phyloP scores from a whole-genome alignment of 441 rosid species.

The Macaranga tanarius region DNA sequence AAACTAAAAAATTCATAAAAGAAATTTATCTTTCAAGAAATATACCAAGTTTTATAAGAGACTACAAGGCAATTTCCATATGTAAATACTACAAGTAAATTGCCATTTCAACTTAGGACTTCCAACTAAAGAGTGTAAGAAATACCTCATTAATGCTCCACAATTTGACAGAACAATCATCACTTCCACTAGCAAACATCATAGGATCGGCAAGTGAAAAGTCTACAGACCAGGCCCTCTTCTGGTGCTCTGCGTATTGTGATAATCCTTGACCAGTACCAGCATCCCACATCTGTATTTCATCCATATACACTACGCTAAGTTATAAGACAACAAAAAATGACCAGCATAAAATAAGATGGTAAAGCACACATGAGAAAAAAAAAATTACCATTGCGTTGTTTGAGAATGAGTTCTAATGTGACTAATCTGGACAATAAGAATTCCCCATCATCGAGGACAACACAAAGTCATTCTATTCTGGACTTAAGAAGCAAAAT shows the following conservation, averaged over 20 bases:
- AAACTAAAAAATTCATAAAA: neutral
- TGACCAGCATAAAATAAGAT: constrained; percentile 13
- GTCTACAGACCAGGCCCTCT: constrained; percentile 88
- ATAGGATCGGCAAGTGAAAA: constrained; percentile 69
- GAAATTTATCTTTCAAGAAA: neutral
- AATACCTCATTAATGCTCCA: constrained; percentile 80
- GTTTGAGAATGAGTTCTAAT: neutral
- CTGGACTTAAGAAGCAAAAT: neutral
- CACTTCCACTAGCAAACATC: constrained; percentile 85
- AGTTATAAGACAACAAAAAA: constrained; percentile 1
- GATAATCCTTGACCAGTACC: constrained; percentile 71
- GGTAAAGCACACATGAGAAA: neutral
- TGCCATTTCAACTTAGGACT: neutral
- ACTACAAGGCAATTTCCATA: neutral
- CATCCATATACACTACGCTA: constrained; percentile 28
- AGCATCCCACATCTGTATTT: constrained; percentile 76
- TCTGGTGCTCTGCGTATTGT: constrained; percentile 64
- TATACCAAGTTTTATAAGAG: constrained; percentile 3
- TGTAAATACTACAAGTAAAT: neutral
- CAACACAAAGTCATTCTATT: neutral
- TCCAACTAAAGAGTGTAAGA: constrained; percentile 19
- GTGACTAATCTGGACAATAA: neutral
- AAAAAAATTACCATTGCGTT: neutral
- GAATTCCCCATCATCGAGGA: neutral
- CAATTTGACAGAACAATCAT: constrained; percentile 79